A percentile compares a stretch with the other conserved stretches of the same genome.
phyloP scores from a whole-genome alignment of 768 basidiomycete species.

The Leccinum sublutescens region DNA sequence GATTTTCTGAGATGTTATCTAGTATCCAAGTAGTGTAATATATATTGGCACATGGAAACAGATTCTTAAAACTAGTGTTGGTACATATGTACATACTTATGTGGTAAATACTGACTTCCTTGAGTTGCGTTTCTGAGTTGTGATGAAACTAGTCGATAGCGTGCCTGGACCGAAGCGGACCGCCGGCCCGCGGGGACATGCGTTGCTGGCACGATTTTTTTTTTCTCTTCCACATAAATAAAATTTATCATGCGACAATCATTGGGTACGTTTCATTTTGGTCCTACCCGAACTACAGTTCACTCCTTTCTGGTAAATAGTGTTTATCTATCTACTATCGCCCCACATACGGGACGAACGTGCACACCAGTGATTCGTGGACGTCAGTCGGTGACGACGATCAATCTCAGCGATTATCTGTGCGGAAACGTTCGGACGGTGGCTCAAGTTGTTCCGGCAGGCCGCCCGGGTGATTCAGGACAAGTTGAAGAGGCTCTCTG shows the following conservation, averaged over 20 bases:
- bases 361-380: background rate
- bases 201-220: background rate
- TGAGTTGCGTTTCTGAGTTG: background rate
- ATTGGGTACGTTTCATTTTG: background rate
- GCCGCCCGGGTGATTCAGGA: background rate
- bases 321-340: background rate
- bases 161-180: background rate
- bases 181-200: background rate
- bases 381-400: background rate
- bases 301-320: background rate
- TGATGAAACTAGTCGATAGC: too few species aligned
- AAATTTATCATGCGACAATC: background rate
- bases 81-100: too few species aligned
- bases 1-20: background rate
- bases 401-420: background rate
- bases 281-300: background rate
- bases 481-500: background rate
- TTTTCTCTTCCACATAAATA: background rate
- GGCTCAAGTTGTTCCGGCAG: background rate
- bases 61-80: too few species aligned
- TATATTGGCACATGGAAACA: too few species aligned
- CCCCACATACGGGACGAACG: background rate
- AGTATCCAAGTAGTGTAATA: background rate
- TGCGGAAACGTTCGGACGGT: background rate
- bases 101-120: background rate